Conservation (phyloP, 176 grass and related monocot species). For the Tillandsia fasciculata region DNA sequence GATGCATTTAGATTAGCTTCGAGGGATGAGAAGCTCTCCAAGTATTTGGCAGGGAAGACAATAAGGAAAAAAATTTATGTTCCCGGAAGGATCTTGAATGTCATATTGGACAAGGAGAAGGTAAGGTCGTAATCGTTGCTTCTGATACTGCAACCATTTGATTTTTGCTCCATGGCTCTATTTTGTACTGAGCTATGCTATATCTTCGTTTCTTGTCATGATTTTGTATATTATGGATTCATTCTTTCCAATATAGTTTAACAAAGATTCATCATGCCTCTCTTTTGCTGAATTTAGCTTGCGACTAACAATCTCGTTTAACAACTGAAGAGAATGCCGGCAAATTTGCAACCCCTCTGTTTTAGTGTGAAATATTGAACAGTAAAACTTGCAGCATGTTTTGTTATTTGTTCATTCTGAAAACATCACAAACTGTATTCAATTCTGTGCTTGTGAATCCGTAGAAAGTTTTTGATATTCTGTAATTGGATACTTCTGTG, state of each 20-base stretch:
- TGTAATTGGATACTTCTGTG: slow-evolving; percentile 5
- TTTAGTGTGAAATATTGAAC: background rate
- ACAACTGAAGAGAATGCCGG: background rate
- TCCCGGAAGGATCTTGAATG: slow-evolving; percentile 85
- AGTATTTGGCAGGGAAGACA: slow-evolving; percentile 55
- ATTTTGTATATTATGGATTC: background rate
- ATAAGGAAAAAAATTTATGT: slow-evolving; percentile 89
- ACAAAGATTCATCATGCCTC: background rate
- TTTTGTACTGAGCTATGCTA: slow-evolving; percentile 14
- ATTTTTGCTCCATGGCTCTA: slow-evolving; percentile 14
- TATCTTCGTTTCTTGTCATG: background rate
- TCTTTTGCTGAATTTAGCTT: background rate
- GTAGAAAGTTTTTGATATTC: slow-evolving; percentile 10
- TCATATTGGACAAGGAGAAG: slow-evolving; percentile 81
- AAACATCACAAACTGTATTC: background rate
- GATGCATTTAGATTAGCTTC: slow-evolving; percentile 61
- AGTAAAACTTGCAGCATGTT: background rate
- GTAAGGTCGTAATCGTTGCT: slow-evolving; percentile 28
- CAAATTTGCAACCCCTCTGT: background rate
- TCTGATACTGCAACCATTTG: slow-evolving; percentile 13
- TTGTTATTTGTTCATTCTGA: slow-evolving; percentile 11
- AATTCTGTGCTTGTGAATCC: slow-evolving; percentile 5
- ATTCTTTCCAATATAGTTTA: too few species aligned
- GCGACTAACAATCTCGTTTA: background rate
- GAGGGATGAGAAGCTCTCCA: slow-evolving; percentile 69